Conservation (phyloP, 2,329 filamentous ascomycete species). For the Eutypa lata region DNA sequence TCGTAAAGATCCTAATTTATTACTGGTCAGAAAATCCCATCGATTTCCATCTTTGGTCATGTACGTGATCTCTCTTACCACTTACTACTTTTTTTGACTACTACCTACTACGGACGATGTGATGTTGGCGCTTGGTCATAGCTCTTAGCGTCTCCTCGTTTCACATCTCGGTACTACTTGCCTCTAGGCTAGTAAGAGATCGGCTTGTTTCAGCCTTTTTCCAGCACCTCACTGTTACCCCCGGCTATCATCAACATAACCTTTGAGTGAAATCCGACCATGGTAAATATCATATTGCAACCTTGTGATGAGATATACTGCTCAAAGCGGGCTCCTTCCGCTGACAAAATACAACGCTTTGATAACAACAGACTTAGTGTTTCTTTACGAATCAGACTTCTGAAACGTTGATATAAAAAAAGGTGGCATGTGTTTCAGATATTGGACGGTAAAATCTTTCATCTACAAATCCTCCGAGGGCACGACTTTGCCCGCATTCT, state of each 20-base stretch:
- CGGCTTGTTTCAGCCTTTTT: conserved; percentile 1
- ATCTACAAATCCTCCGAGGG: background rate
- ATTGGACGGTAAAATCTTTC: background rate
- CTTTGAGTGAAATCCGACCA: background rate
- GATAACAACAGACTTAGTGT: background rate
- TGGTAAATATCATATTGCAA: no score
- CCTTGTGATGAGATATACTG: no score
- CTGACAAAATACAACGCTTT: background rate
- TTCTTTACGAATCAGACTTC: background rate
- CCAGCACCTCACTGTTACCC: background rate
- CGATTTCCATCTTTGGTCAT: background rate
- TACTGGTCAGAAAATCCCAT: background rate
- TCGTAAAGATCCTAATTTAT: background rate
- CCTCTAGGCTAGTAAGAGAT: background rate
- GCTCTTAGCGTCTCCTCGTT: background rate
- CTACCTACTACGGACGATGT: no score
- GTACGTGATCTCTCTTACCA: background rate
- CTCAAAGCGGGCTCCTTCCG: background rate
- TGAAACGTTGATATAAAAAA: background rate
- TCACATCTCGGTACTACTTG: background rate
- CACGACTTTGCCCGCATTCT: background rate
- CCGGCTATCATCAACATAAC: background rate
- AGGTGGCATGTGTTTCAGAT: background rate
- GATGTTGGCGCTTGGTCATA: background rate
- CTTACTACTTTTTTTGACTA: no score